phyloP scores from a whole-genome alignment of 1,284 basidiomycete genomes.

The Cystobasidiaceae sp. region DNA sequence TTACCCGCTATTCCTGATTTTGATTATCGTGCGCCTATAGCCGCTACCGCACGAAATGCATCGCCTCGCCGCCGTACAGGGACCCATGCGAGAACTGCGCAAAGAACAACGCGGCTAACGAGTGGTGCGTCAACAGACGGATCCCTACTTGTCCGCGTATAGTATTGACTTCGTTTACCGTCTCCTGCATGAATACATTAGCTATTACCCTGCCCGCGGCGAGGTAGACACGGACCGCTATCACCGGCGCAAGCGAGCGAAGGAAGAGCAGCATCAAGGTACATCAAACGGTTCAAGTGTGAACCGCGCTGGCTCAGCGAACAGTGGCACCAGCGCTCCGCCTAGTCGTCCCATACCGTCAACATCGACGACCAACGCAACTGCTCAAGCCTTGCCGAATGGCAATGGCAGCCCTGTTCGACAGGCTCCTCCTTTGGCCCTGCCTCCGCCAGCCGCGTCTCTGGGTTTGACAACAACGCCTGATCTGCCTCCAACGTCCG shows the following conservation, averaged over 20 bases:
- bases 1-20: neutral
- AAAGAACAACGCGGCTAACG: slow-evolving; percentile 4
- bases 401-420: neutral
- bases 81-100: slow-evolving; percentile 18
- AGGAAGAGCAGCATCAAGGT: neutral
- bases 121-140: neutral
- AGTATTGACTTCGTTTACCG: too few species aligned
- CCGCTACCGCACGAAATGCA: slow-evolving; percentile 19
- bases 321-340: neutral
- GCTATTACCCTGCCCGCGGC: slow-evolving; percentile 21
- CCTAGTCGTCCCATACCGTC: neutral
- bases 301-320: neutral
- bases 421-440: too few species aligned
- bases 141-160: neutral
- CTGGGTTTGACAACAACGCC: too few species aligned
- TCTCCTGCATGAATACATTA: neutral
- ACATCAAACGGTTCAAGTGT: neutral
- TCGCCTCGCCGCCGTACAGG: slow-evolving; percentile 15
- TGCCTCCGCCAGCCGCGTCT: too few species aligned
- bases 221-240: slow-evolving; percentile 5
- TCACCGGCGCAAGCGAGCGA: neutral
- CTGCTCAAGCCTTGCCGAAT: neutral
- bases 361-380: neutral
- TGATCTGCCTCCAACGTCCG: neutral
- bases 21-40: neutral